phyloP scores from a whole-genome alignment of 169 alveolate species.

The Blepharisma undulans region DNA sequence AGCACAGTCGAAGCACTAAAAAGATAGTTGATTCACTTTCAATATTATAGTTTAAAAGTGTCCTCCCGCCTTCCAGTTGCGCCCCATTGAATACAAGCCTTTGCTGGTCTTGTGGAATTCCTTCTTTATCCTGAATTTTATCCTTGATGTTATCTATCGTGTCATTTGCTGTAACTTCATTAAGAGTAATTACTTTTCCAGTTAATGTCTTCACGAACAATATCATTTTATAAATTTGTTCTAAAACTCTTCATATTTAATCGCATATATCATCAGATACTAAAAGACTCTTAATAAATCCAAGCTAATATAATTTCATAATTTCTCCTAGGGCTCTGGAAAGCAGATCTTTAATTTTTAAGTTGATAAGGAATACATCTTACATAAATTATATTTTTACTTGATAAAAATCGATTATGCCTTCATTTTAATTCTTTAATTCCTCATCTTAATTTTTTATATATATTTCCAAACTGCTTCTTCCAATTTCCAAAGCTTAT shows the following conservation, averaged over 20 bases:
- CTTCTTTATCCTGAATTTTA: constrained; percentile 75
- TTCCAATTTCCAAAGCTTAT: background rate
- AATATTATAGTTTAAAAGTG: constrained; percentile 67
- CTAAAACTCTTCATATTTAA: no score
- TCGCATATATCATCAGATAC: no score
- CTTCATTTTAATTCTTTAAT: no score
- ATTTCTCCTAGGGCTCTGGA: no score
- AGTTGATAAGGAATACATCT: no score
- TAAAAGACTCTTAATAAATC: no score
- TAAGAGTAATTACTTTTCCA: background rate
- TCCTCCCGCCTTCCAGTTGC: constrained; percentile 69
- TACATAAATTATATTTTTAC: no score
- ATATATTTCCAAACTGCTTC: background rate
- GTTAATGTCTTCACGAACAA: background rate
- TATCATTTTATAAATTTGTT: no score
- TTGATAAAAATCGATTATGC: no score
- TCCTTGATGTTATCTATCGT: background rate
- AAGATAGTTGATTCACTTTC: constrained; percentile 76
- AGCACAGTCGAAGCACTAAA: constrained; percentile 64
- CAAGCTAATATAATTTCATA: no score
- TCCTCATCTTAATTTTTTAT: no score
- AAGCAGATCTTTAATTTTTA: no score
- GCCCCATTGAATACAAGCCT: constrained; percentile 61
- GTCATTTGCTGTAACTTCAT: background rate
- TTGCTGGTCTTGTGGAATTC: constrained; percentile 69